phyloP scores from a whole-genome alignment of 2,329 filamentous ascomycete genomes.

The Leptodontidium sp. region DNA sequence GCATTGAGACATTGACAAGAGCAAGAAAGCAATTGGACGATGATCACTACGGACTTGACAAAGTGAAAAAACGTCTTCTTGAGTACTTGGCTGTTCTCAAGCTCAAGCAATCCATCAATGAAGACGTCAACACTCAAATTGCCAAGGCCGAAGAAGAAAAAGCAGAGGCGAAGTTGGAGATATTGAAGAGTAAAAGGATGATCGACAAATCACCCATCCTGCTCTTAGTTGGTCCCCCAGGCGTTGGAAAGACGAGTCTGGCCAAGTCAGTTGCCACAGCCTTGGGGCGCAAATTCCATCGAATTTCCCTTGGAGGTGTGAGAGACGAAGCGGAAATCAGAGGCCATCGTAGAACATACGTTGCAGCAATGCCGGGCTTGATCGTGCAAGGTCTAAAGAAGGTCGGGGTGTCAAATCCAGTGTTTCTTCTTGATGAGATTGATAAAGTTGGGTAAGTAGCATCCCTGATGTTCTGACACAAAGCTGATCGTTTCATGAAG shows the following conservation, averaged over 20 bases:
- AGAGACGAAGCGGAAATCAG: constrained; percentile 97
- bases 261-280: constrained; percentile 93
- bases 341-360: constrained; percentile 93
- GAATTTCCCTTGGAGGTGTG: constrained; percentile 95
- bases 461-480: background rate
- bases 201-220: constrained; percentile 96
- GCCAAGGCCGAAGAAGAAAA: constrained; percentile 68
- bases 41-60: constrained; percentile 95
- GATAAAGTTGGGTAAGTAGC: constrained; percentile 77
- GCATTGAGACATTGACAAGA: constrained; percentile 77
- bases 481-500: constrained; percentile 27
- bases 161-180: constrained; percentile 67
- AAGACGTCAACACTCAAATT: constrained; percentile 82
- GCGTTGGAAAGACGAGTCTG: constrained; percentile 94
- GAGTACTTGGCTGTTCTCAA: constrained; percentile 97
- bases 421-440: constrained; percentile 95
- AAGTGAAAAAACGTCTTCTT: constrained; percentile 94
- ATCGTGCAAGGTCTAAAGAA: constrained; percentile 95
- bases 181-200: constrained; percentile 83
- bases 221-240: constrained; percentile 90
- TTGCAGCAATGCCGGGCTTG: constrained; percentile 97
- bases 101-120: constrained; percentile 90
- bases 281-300: constrained; percentile 93
- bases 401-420: constrained; percentile 93
- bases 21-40: constrained; percentile 92